phyloP scores from a whole-genome alignment of 2,329 filamentous ascomycete species.

The Penicillium palitans region DNA sequence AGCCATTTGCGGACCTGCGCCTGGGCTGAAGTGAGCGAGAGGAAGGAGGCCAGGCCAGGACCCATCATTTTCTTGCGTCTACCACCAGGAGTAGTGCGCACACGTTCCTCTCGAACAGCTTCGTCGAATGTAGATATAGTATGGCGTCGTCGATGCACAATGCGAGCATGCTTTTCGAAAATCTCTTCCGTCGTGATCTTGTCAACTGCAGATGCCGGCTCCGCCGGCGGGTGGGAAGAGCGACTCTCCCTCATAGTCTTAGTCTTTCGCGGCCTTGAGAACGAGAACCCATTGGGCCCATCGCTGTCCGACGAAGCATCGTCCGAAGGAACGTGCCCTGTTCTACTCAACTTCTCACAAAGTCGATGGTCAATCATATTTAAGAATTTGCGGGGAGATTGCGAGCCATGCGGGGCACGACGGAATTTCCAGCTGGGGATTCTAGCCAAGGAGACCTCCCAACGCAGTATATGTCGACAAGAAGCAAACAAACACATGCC shows the following conservation, averaged over 20 bases:
- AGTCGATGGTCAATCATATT: constrained; percentile 47
- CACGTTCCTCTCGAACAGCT: constrained; percentile 28
- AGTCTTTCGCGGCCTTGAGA: constrained; percentile 39
- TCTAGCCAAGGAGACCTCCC: constrained; percentile 81
- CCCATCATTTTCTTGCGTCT: constrained; percentile 66
- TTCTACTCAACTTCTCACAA: constrained; percentile 51
- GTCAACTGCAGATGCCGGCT: constrained; percentile 26
- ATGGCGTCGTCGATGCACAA: constrained; percentile 43
- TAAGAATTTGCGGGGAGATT: constrained; percentile 42
- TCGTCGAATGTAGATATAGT: constrained; percentile 53
- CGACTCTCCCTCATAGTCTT: constrained; percentile 26
- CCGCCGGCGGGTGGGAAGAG: constrained; percentile 15
- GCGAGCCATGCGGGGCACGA: constrained; percentile 48
- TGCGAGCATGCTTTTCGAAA: constrained; percentile 20
- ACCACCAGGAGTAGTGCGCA: constrained; percentile 59
- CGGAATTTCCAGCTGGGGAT: constrained; percentile 90
- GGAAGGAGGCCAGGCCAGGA: constrained; percentile 67
- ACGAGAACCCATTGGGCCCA: constrained; percentile 25
- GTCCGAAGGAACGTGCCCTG: constrained; percentile 31
- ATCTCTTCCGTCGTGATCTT: constrained; percentile 27
- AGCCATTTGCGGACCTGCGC: constrained; percentile 76
- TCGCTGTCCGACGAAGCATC: constrained; percentile 43
- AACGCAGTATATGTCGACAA: constrained; percentile 72
- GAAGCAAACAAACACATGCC: constrained; percentile 72
- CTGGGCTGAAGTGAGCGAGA: constrained; percentile 76